Base-by-base conservation (phyloP, 805 yeast species). In the Isabelozyma gotoi region DNA sequence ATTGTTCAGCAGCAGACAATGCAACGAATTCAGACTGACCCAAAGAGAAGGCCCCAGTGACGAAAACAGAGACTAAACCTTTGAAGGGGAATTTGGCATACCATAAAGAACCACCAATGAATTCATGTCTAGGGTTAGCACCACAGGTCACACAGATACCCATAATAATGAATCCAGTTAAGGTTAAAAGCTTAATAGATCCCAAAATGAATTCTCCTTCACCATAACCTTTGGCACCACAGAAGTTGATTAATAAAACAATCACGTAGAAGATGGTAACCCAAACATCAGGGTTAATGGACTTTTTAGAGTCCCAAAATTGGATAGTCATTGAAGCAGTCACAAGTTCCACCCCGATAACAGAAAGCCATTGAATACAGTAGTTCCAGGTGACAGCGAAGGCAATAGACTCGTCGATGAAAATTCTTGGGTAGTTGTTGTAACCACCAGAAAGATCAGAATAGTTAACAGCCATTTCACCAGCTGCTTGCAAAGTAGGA, bases 361-460 rank as follows among this genome's bases (percentile, higher is more conserved):
- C 84, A 36, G 78, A 70, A 50, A 80, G 60, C 84, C 86, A 82
- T 60, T 81, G 83, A 38, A 82, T 64, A 60, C 80, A 78, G 55
- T 81, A 82, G 52, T 77, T 77, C 80, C 85, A 78, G 16, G 83
- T 80, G 33, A 77, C 73, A 1, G 87, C 78, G 56, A 82, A 82
- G 3, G 81, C 79, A 19, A 78, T 56, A 1, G 82, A 76, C 15
- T 76, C 77, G 51, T 81, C 87, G 20, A 82, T 65, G 47, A 82
- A 73, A 46, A 74, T 67, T 19, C 67, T 51, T 37, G 83, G 77
- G 51, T 79, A 81, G 35, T 81, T 74, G 46, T 80, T 81, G 59
- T 79, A 83, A 4, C 84, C 85, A 56, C 88, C 88, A 36, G 80
- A 69, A 41, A 83, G 65, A 29, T 73, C 70, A 33, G 79, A 67